Evolutionary conservation across 2,329 filamentous ascomycete species (phyloP), one percentile per base, ranked within the genome.

Genomic region (Verticillium dahliae): DNA sequence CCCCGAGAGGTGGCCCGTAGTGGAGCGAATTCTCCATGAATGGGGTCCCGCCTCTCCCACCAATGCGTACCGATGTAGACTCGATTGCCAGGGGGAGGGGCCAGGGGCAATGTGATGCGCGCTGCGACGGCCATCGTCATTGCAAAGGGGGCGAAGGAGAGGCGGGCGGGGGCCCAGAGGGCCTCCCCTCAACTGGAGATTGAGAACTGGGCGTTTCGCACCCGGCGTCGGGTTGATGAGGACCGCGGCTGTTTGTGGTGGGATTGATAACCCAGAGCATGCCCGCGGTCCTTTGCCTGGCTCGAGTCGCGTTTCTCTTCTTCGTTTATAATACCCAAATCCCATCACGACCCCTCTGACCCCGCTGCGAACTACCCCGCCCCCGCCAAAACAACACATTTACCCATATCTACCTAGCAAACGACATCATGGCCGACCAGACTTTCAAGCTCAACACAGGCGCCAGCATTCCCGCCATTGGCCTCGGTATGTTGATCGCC

Each of bases 401-500:
- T 18, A 6, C 39, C 60, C 45, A 52, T 18, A n/a, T 11, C 45
- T n/a, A n/a, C 22, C 45, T n/a, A 45, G 6, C 18, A 50, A 22
- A 3, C 45, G 11, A 63, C 69, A 77, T 60, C 64, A 87, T 87
- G 83, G 76, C 82, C 62, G 78, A 79, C 66, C 78, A 81, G 65
- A 79, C 77, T 27, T 88, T 85, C 75, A 86, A 82, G 70, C 82
- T 90, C 67, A 90, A 89, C 78, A 87, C 80, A 41, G 86, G 86
- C 62, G 75, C 79, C 61, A 77, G 84, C 65, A 89, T 90, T 64
- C 86, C 87, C 57, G 83, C 86, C 45, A 72, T 90, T 22, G 86
- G 85, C 59, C 79, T 89, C 35, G 86, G 85, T 87, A 76, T 56
- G 78, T 27, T 11, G 6, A 10, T 22, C 10, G 15, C 45, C 9